Conservation (phyloP, 768 basidiomycete species). For the Kwoniella europaea region DNA sequence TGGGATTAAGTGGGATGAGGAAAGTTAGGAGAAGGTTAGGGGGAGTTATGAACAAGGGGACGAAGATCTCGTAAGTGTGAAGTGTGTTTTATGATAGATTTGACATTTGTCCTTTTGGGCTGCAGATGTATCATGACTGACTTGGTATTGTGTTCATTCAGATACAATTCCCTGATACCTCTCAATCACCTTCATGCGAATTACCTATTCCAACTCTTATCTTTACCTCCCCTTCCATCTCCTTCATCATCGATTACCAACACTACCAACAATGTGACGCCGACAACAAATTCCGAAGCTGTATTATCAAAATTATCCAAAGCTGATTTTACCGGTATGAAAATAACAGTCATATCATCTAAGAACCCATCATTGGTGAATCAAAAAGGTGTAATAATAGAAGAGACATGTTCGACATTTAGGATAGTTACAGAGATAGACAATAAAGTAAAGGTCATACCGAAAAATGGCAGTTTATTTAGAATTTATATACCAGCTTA, state of each 20-base stretch:
- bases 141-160: neutral
- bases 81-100: too few relatives aligned
- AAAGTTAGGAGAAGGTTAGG: constrained; percentile 37
- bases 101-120: neutral
- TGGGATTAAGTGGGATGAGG: constrained; percentile 29
- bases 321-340: constrained; percentile 54
- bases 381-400: constrained; percentile 47
- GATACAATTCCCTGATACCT: constrained; percentile 45
- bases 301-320: constrained; percentile 48
- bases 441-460: constrained; percentile 40
- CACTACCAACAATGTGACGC: neutral
- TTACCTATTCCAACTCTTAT: constrained; percentile 41
- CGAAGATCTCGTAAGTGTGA: constrained; percentile 36
- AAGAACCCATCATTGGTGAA: constrained; percentile 40
- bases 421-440: constrained; percentile 41
- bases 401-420: constrained; percentile 56
- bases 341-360: constrained; percentile 30
- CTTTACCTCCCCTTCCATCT: constrained; percentile 30
- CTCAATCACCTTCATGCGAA: constrained; percentile 49
- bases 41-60: constrained; percentile 21
- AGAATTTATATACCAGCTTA: constrained; percentile 48
- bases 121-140: neutral
- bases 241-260: neutral
- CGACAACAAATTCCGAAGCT: constrained; percentile 29
- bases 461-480: constrained; percentile 52